These are phyloP conservation scores for Alliaria petiolata DNA, from an alignment of 345 rosid species.

Conservation along the genomic window DNA sequence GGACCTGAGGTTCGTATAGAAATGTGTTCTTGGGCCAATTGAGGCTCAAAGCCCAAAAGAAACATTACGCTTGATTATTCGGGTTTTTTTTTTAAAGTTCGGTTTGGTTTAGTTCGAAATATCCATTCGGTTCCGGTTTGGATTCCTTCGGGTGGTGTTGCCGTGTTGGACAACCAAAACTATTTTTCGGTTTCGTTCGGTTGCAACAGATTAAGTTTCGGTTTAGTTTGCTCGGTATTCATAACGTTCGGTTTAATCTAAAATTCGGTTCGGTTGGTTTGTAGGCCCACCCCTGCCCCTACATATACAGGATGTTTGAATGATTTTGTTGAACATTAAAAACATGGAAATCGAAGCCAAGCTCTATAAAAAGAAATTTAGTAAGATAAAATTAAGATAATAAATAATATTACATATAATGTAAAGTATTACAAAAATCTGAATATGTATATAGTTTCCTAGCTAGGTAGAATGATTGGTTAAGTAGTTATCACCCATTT, in stretches of 20 bases:
- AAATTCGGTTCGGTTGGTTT: not conserved
- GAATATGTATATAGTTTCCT: not conserved
- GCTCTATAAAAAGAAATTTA: not conserved
- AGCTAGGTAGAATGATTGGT: constrained; percentile 24
- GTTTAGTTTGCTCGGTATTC: not conserved
- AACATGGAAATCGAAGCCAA: not conserved
- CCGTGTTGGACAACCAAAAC: not conserved
- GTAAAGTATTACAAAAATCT: not conserved
- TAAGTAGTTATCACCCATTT: constrained; percentile 5
- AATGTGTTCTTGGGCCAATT: not conserved
- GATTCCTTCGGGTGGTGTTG: not conserved
- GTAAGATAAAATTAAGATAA: not conserved
- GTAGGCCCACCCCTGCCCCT: not conserved
- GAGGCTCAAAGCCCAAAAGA: not conserved
- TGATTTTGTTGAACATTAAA: not conserved
- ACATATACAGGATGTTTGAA: not conserved
- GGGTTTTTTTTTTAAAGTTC: not conserved
- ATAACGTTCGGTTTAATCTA: not conserved
- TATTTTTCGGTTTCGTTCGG: not conserved
- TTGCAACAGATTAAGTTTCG: not conserved
- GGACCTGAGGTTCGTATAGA: constrained; percentile 2
- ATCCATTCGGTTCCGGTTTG: not conserved
- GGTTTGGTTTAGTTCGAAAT: not conserved
- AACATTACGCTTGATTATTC: not conserved
- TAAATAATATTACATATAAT: not conserved